Evolutionary conservation across 2,329 filamentous ascomycete genomes (phyloP).

Genomic region (Lecanosticta acicola): DNA sequence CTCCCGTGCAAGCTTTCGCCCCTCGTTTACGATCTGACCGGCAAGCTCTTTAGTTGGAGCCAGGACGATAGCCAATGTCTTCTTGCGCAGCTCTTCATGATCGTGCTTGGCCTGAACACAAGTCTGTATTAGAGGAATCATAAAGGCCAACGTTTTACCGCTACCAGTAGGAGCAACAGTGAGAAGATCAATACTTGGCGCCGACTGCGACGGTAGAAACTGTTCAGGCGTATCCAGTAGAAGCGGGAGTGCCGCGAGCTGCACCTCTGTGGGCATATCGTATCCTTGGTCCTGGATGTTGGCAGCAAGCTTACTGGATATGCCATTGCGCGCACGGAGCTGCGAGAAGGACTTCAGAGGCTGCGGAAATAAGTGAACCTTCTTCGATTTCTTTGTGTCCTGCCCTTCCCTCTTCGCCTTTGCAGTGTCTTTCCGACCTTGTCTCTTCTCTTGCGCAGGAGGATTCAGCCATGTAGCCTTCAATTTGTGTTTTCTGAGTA

Average conservation of each 20-base stretch:
- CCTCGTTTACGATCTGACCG: conserved; percentile 58
- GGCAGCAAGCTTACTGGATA: conserved; percentile 65
- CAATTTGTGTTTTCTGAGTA: conserved; percentile 33
- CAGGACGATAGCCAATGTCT: conserved; percentile 40
- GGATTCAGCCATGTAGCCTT: conserved; percentile 31
- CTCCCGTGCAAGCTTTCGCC: conserved; percentile 69
- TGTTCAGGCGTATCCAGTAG: conserved; percentile 46
- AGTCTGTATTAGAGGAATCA: conserved; percentile 78
- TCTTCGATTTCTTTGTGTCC: conserved; percentile 32
- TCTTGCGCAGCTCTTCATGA: conserved; percentile 7
- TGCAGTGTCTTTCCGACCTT: conserved; percentile 44
- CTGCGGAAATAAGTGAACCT: conserved; percentile 65
- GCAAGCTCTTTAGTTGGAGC: conserved; percentile 49
- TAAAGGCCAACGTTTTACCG: conserved; percentile 89
- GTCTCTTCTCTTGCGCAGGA: conserved; percentile 33
- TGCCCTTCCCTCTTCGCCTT: conserved; percentile 30
- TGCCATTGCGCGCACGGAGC: conserved; percentile 63
- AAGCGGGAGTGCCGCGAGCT: conserved; percentile 77
- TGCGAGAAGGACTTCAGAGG: conserved; percentile 73
- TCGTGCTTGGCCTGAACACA: conserved; percentile 43
- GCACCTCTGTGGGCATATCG: conserved; percentile 83
- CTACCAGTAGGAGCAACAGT: conserved; percentile 92
- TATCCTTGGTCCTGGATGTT: conserved; percentile 85
- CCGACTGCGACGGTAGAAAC: conserved; percentile 33
- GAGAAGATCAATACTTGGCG: conserved; percentile 62